phyloP scores from a whole-genome alignment of 345 rosid genomes.

The Sisymbrium altissimum region DNA sequence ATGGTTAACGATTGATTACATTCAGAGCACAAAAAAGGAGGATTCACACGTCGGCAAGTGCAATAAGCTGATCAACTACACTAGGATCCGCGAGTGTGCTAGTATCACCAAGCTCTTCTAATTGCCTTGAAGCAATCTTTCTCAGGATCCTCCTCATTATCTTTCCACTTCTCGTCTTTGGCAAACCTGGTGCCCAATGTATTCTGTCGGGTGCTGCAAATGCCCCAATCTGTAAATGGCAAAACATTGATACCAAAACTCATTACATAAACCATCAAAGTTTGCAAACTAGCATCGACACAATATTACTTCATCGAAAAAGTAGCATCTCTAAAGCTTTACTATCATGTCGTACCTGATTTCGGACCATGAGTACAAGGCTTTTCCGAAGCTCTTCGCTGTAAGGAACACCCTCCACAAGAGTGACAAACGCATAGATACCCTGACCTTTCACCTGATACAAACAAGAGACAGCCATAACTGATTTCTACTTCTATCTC shows the following conservation, averaged over 20 bases:
- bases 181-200: slow-evolving; percentile 96
- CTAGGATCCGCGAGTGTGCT: slow-evolving; percentile 93
- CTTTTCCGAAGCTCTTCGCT: slow-evolving; percentile 83
- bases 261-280: not conserved
- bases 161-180: slow-evolving; percentile 98
- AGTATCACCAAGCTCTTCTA: slow-evolving; percentile 86
- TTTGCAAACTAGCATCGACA: not conserved
- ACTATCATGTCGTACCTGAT: slow-evolving; percentile 47
- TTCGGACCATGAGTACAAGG: slow-evolving; percentile 67
- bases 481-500: not conserved
- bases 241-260: not conserved
- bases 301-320: not conserved
- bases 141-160: slow-evolving; percentile 94
- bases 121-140: slow-evolving; percentile 86
- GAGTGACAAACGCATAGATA: slow-evolving; percentile 93
- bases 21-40: not conserved
- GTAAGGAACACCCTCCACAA: slow-evolving; percentile 79
- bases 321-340: not conserved
- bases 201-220: slow-evolving; percentile 94
- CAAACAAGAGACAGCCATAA: not conserved
- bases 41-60: slow-evolving; percentile 52
- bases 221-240: slow-evolving; percentile 66
- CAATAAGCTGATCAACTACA: slow-evolving; percentile 76
- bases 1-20: not conserved
- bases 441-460: slow-evolving; percentile 91